Percentiles rank a stretch among this genome's conserved stretches.
These are phyloP conservation scores for Fimicolochytrium jonesii DNA, from an alignment of 192 early-diverging fungal species.

Conservation along the genomic window DNA sequence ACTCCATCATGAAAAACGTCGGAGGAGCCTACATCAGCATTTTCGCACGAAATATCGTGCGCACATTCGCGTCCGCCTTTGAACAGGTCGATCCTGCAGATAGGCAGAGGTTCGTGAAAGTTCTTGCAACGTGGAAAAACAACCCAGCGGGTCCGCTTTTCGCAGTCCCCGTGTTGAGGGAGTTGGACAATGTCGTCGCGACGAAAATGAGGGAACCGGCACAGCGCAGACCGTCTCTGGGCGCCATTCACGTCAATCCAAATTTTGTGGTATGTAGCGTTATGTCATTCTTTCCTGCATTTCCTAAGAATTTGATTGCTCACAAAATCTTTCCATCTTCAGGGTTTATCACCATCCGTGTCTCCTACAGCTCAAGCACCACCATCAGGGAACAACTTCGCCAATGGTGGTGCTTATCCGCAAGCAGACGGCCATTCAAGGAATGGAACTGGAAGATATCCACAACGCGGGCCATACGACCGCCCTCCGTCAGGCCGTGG, in stretches of 20 bases:
- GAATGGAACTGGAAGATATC: background rate
- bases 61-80: constrained; percentile 73
- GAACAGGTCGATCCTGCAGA: constrained; percentile 61
- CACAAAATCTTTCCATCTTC: too few relatives aligned
- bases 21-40: constrained; percentile 69
- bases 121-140: constrained; percentile 79
- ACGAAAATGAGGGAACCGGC: constrained; percentile 16
- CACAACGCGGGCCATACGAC: background rate
- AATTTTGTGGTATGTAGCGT: constrained; percentile 44
- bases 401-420: background rate
- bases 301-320: background rate
- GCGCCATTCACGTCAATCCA: constrained; percentile 57
- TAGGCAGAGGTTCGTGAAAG: constrained; percentile 65
- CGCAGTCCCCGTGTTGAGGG: constrained; percentile 43
- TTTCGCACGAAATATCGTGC: constrained; percentile 71
- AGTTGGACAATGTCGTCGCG: constrained; percentile 45
- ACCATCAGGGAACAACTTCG: background rate
- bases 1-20: constrained; percentile 95
- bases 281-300: background rate
- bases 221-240: constrained; percentile 14
- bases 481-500: too few relatives aligned
- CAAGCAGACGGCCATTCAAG: background rate
- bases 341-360: background rate
- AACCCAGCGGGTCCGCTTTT: constrained; percentile 64
- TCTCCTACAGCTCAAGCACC: background rate